These are phyloP conservation scores for Parastagonospora avenae DNA, from an alignment of 2,329 filamentous ascomycete genomes.

Conservation along the genomic window DNA sequence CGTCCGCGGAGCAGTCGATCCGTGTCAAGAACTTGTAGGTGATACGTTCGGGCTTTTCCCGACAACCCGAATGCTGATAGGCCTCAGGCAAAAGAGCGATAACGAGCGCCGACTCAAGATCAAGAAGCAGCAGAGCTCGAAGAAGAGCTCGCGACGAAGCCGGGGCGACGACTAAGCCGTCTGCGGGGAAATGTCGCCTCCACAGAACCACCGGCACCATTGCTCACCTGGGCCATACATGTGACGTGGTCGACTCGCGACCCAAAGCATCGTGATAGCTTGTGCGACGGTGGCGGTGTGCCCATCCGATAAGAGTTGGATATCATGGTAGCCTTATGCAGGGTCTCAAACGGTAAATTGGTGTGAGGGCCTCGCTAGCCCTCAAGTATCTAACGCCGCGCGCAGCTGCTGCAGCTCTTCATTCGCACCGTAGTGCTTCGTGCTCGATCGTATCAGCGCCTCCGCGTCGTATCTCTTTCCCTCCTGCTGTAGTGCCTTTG, in stretches of 20 bases:
- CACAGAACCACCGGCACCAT: constrained; percentile 7
- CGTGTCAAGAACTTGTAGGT: constrained; percentile 62
- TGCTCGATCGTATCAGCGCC: constrained; percentile 28
- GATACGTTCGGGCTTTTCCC: constrained; percentile 28
- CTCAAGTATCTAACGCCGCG: constrained; percentile 28
- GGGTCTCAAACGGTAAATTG: constrained; percentile 22
- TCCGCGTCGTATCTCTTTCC: constrained; percentile 35
- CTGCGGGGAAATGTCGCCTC: constrained; percentile 13
- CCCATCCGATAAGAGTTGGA: constrained; percentile 20
- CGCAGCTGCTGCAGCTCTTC: constrained; percentile 33
- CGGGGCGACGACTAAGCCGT: constrained; percentile 38
- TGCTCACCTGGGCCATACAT: constrained; percentile 8
- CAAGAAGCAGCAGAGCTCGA: constrained; percentile 66
- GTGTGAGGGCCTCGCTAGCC: constrained; percentile 8
- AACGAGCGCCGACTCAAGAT: constrained; percentile 62
- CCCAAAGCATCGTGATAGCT: constrained; percentile 17
- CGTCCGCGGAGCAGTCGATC: constrained; percentile 60
- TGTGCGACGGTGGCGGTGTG: constrained; percentile 26
- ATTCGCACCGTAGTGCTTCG: constrained; percentile 38
- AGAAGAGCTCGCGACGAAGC: constrained; percentile 62
- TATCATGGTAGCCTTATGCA: constrained; percentile 18
- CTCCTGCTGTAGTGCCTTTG: constrained; percentile 27
- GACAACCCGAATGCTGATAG: constrained; percentile 30
- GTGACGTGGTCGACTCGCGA: constrained; percentile 25
- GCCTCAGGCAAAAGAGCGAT: constrained; percentile 58